Conservation (phyloP, 176 grass and related monocot genomes). For the Oryza meyeriana region DNA sequence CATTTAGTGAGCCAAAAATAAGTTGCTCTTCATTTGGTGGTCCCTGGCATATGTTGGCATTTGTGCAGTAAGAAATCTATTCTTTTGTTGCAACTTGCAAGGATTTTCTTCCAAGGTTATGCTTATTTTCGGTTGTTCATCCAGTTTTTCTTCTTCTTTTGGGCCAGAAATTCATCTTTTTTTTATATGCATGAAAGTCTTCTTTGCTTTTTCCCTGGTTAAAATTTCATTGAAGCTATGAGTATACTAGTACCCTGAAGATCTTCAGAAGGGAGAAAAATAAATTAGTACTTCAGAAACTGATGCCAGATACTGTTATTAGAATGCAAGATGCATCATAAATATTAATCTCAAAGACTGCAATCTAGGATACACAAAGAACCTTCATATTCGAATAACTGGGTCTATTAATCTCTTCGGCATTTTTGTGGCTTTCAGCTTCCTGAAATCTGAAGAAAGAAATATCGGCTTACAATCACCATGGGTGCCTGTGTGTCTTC, state of each 20-base stretch:
- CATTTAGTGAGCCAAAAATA: not conserved
- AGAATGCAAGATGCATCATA: not conserved
- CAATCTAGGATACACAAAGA: not conserved
- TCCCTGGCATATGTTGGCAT: not conserved
- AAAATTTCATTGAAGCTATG: not conserved
- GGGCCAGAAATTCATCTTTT: not conserved
- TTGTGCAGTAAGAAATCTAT: not conserved
- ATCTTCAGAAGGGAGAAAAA: not conserved
- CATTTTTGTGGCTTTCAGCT: conserved; percentile 35
- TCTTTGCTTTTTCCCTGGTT: not conserved
- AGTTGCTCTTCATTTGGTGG: not conserved
- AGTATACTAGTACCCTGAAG: not conserved
- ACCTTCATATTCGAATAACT: not conserved
- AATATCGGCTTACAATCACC: conserved; percentile 15
- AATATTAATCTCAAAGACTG: not conserved
- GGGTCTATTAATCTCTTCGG: not conserved
- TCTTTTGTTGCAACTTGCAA: not conserved
- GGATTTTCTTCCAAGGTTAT: not conserved
- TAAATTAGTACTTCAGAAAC: not conserved
- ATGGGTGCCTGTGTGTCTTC: conserved; percentile 73
- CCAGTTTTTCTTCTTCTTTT: not conserved
- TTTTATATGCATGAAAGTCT: not conserved
- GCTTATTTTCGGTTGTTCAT: conserved; percentile 6
- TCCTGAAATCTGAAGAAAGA: conserved; percentile 27
- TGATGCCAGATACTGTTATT: not conserved